A percentile compares a stretch with the other conserved stretches of the same genome.
These are phyloP conservation scores for Piloderma croceum DNA, from an alignment of 768 basidiomycete species.

Conservation along the genomic window DNA sequence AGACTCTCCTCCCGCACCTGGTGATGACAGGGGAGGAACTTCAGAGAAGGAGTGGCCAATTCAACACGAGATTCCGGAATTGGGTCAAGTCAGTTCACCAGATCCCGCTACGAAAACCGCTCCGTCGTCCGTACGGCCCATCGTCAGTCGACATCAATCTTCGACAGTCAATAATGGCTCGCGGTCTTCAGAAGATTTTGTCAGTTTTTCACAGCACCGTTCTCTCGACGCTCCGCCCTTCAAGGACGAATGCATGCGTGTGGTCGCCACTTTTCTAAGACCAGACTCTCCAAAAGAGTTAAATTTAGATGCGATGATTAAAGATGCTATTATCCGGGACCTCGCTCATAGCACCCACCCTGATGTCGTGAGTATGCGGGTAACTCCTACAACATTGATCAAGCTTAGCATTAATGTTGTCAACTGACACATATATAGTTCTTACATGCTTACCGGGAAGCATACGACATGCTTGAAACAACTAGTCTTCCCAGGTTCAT, in stretches of 20 bases:
- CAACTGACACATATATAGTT: constrained; percentile 19
- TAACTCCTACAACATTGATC: background rate
- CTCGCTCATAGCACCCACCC: constrained; percentile 19
- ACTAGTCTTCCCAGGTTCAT: constrained; percentile 30
- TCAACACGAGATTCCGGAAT: background rate
- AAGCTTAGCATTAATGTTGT: background rate
- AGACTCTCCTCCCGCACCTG: background rate
- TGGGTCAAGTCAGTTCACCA: background rate
- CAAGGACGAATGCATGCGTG: constrained; percentile 23
- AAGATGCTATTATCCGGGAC: constrained; percentile 21
- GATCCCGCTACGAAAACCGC: background rate
- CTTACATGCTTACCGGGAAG: constrained; percentile 28
- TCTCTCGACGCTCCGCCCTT: constrained; percentile 11
- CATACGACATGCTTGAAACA: constrained; percentile 26
- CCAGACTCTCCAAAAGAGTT: constrained; percentile 27
- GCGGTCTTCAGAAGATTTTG: constrained; percentile 19
- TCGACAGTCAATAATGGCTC: constrained; percentile 21
- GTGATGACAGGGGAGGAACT: constrained; percentile 1
- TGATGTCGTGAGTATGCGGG: constrained; percentile 35
- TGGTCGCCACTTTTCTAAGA: constrained; percentile 28
- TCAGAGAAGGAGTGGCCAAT: constrained; percentile 6
- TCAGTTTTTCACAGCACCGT: constrained; percentile 16
- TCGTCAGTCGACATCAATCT: constrained; percentile 10
- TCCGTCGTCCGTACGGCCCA: no score
- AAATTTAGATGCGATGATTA: constrained; percentile 16